Evolutionary conservation across 306 rosid species (phyloP), one percentile per base, ranked within the genome.

Genomic region (Quercus rubra): DNA sequence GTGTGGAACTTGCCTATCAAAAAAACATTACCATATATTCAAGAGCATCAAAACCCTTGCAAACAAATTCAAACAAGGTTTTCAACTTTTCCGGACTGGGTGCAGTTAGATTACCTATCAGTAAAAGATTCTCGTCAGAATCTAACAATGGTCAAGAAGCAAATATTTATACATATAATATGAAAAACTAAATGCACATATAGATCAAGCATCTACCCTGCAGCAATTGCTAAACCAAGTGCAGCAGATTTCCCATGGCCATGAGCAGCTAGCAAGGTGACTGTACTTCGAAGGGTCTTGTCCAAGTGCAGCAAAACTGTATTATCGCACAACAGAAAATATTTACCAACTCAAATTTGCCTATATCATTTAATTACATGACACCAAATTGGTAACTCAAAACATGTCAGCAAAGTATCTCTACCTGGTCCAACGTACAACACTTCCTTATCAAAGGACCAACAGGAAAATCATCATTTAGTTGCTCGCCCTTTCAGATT

Each of bases 211-310:
- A 54, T 18, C 19, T 85, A 89, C 99, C 99, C 98, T 49, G 92
- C 92, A 79, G 99, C 97, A 87, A 95, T 82, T 5, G 98, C 90
- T 81, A 95, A 89, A 83, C 99, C 99, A 75, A 93, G 93, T 56
- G 99, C 96, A 80, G 99, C 99, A 5, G 99, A 95, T 83, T 95
- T 95, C 15, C 99, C 99, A 75, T 92, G 96, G 69, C 99, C 99
- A 63, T 92, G 99, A 79, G 91, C 93, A 88, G 99, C 98, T 11
- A 95, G 86, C 83, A 85, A 83, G 57, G 98, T 96, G 83, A 88
- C 89, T 63, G 97, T 95, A 78, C 92, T 88, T 43, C 88, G 79
- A 18, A 91, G 96, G 56, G 91, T 85, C 90, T 90, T 95, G 84
- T 91, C 96, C 85, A 95, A 86, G 82, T 83, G 94, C 86, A 84